These are phyloP conservation scores for Aspergillus puulaauensis DNA, from an alignment of 2,329 filamentous ascomycete genomes.

Conservation along the genomic window DNA sequence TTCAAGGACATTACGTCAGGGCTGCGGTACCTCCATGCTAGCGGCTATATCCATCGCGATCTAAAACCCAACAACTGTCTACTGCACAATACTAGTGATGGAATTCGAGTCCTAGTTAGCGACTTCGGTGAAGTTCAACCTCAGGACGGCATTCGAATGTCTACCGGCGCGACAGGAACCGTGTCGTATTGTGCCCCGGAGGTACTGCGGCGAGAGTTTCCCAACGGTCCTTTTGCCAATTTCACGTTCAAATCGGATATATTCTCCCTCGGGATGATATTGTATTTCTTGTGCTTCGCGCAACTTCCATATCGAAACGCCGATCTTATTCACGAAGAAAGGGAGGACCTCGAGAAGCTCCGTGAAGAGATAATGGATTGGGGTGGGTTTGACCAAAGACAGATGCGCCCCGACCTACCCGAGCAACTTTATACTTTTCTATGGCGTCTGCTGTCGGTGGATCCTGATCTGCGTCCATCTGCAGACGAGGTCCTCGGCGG, in stretches of 20 bases:
- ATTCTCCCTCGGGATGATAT: constrained; percentile 97
- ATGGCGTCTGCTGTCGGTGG: constrained; percentile 74
- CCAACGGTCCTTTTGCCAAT: constrained; percentile 75
- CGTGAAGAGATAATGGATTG: constrained; percentile 83
- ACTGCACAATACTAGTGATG: constrained; percentile 71
- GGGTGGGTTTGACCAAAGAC: constrained; percentile 80
- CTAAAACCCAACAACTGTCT: constrained; percentile 96
- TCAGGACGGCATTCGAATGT: constrained; percentile 76
- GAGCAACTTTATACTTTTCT: constrained; percentile 82
- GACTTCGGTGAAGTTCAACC: constrained; percentile 97
- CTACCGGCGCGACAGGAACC: constrained; percentile 89
- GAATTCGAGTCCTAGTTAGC: constrained; percentile 81
- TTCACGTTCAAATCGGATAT: constrained; percentile 97
- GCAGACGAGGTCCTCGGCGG: constrained; percentile 80
- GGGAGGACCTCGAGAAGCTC: constrained; percentile 83
- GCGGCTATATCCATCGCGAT: constrained; percentile 94
- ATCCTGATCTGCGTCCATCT: constrained; percentile 74
- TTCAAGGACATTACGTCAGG: constrained; percentile 95
- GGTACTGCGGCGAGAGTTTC: constrained; percentile 67
- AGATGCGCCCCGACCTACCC: constrained; percentile 77
- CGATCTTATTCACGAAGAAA: constrained; percentile 83
- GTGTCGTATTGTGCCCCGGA: constrained; percentile 98
- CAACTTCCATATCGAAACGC: constrained; percentile 81
- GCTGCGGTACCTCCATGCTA: constrained; percentile 81
- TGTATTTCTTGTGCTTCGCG: constrained; percentile 97